phyloP scores from a whole-genome alignment of 768 basidiomycete species.

The Podaxis pistillaris region DNA sequence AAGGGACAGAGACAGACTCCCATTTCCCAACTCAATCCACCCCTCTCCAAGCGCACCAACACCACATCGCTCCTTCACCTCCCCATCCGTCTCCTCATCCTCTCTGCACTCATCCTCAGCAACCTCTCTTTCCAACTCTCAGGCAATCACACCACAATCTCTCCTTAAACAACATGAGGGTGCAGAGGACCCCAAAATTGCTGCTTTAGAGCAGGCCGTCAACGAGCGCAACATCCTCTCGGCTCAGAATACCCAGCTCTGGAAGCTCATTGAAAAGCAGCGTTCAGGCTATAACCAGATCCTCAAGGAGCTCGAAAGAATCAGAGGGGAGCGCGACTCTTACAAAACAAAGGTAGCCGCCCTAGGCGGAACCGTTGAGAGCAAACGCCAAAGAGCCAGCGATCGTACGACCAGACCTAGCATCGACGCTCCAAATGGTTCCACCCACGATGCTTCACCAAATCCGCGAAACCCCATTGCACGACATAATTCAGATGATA shows the following conservation, averaged over 20 bases:
- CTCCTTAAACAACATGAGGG: conserved; percentile 55
- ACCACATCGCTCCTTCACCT: conserved; percentile 28
- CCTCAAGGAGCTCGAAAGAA: conserved; percentile 81
- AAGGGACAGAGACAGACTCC: conserved; percentile 32
- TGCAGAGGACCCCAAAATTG: conserved; percentile 51
- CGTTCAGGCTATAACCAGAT: conserved; percentile 77
- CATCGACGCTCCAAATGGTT: conserved; percentile 23
- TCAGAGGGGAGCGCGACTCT: conserved; percentile 76
- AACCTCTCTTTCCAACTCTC: conserved; percentile 32
- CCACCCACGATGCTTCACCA: conserved; percentile 5
- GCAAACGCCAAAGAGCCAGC: conserved; percentile 28
- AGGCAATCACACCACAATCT: conserved; percentile 47
- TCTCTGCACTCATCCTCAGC: conserved; percentile 28
- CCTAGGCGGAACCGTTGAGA: conserved; percentile 24
- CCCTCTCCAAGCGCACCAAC: conserved; percentile 31
- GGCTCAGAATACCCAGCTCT: conserved; percentile 85
- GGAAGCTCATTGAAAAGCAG: conserved; percentile 95
- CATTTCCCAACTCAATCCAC: conserved; percentile 32
- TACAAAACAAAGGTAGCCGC: conserved; percentile 50
- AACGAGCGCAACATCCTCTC: conserved; percentile 79
- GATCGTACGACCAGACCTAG: conserved; percentile 29
- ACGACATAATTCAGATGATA: conserved; percentile 39
- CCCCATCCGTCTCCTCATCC: conserved; percentile 33
- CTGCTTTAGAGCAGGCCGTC: conserved; percentile 76
- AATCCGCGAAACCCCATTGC: conserved; percentile 26